These are phyloP conservation scores for Sclerospora graminicola DNA, from an alignment of 352 stramenopile genomes.

Conservation along the genomic window DNA sequence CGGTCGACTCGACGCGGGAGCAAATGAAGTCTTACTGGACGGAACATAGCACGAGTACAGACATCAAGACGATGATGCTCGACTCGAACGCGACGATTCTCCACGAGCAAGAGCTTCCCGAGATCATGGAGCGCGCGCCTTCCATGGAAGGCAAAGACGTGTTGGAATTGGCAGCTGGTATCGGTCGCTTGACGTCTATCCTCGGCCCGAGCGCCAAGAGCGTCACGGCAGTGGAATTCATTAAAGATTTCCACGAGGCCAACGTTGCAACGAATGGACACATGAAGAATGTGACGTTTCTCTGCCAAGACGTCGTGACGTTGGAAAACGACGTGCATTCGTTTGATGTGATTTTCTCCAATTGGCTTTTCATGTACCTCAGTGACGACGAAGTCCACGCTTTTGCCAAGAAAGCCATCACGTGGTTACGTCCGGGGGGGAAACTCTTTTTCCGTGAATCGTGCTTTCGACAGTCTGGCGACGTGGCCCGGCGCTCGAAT, in stretches of 20 bases:
- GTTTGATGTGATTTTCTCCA: constrained; percentile 64
- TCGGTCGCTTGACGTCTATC: constrained; percentile 56
- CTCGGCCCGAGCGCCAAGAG: constrained; percentile 36
- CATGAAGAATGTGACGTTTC: constrained; percentile 47
- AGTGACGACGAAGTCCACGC: constrained; percentile 41
- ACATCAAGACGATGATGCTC: constrained; percentile 80
- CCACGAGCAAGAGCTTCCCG: constrained; percentile 62
- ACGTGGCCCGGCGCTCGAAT: constrained; percentile 51
- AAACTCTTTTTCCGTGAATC: constrained; percentile 64
- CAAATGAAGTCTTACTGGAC: constrained; percentile 80
- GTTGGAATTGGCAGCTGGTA: constrained; percentile 51
- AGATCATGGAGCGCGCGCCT: constrained; percentile 66
- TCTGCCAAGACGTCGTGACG: constrained; percentile 59
- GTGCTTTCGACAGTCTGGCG: constrained; percentile 52
- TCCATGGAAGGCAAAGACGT: constrained; percentile 49
- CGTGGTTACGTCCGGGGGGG: constrained; percentile 50
- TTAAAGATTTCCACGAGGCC: constrained; percentile 64
- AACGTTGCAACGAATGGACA: constrained; percentile 40
- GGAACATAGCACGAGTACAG: constrained; percentile 47
- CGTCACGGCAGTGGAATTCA: constrained; percentile 67
- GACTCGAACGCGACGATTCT: constrained; percentile 69
- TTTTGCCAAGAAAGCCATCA: constrained; percentile 48
- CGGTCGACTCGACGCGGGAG: constrained; percentile 26
- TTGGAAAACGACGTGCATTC: constrained; percentile 43
- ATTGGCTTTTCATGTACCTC: constrained; percentile 76